Conservation (phyloP, 2,329 filamentous ascomycete species). For the Aureobasidium sp. region DNA sequence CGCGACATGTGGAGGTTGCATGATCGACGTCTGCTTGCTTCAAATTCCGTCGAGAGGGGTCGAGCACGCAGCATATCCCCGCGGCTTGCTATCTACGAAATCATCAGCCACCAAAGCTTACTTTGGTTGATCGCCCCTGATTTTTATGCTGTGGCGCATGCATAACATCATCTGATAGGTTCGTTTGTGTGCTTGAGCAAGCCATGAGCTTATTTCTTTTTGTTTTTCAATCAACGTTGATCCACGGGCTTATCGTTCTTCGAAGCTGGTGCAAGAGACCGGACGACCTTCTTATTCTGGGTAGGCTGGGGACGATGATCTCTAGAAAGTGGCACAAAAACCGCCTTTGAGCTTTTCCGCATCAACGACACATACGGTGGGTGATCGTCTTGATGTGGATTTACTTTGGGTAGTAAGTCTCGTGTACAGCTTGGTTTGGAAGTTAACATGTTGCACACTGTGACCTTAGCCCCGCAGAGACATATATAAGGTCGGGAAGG, state of each 20-base stretch:
- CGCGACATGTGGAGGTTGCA: background rate
- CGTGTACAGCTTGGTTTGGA: background rate
- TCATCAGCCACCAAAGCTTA: background rate
- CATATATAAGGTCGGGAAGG: background rate
- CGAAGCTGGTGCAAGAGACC: background rate
- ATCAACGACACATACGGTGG: background rate
- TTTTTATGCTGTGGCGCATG: background rate
- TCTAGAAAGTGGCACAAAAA: background rate
- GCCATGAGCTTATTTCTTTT: background rate
- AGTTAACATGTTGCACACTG: background rate
- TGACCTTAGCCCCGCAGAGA: background rate
- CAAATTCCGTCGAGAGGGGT: background rate
- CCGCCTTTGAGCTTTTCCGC: background rate
- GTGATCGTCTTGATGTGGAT: background rate
- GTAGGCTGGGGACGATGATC: background rate
- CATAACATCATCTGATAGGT: background rate
- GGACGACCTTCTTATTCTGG: background rate
- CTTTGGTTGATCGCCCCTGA: background rate
- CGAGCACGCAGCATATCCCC: background rate
- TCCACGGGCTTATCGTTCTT: background rate
- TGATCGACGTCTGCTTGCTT: background rate
- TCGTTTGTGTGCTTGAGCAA: background rate
- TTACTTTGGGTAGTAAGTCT: background rate
- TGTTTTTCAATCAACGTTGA: background rate
- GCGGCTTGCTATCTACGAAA: background rate